Base-by-base conservation (phyloP, 768 basidiomycete genomes). In the Pholiota molesta region DNA sequence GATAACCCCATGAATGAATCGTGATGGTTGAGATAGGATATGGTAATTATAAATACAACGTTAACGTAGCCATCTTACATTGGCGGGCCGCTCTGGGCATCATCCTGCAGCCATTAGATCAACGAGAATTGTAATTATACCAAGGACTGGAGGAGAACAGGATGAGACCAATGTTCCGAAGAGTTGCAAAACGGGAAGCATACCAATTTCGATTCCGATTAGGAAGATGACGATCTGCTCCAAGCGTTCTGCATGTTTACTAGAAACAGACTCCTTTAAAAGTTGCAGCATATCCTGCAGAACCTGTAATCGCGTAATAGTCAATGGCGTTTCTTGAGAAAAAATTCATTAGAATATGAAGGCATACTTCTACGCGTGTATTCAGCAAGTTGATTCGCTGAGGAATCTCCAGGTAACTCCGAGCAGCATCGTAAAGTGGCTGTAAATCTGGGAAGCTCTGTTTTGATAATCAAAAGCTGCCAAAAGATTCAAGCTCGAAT, bases 201-300 rank as follows among this genome's bases (percentile, higher is more conserved):
- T 61, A 92, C 91, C 84, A 59, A 95, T 95, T 75, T 94, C 93
- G 55, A 96, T 90, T 42, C 78, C 95, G 71, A 97, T 97, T 59
- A 97, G 80, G 54, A 86, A 88, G 64, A 97, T 97, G 65, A 97
- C 92, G 60, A 97, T 94, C 72, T 93, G 92, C 74, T 97, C 95
- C 8, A 97, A 82, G 26, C 94, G 85, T 74, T 97, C 95, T 0
- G 94, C 87, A 69, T 97, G 94, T 68, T 88, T 87, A 66, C 89
- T 94, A 28, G 93, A 93, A 26, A 97, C 95, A 11, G 93, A 92
- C 75, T 97, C 96, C 75, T 98, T 98, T 56, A 98, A 79, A 55
- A 98, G 84, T 71, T 95, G 91, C 11, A 98, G 85, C 92, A 98
- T 97, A 74, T 98, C 96, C 81, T 98, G 96, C 37, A 98, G 77